These are phyloP conservation scores for Stephania cephalantha DNA, from an alignment of 164 flowering plant species.

Conservation along the genomic window DNA sequence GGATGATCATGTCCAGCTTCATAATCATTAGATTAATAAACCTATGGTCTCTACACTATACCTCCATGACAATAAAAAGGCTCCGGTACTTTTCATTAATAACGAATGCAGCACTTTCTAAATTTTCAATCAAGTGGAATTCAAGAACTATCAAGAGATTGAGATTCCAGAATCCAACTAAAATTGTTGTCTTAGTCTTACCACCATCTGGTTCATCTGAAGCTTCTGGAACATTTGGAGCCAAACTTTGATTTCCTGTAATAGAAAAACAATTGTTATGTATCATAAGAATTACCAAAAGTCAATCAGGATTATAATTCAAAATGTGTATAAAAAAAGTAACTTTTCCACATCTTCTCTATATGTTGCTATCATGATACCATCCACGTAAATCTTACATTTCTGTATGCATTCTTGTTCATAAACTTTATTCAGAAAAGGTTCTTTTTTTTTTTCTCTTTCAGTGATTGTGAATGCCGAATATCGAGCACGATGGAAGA, in stretches of 20 bases:
- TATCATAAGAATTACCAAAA: not conserved
- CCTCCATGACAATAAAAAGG: not conserved
- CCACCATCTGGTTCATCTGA: slow-evolving; percentile 63
- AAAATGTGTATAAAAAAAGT: not conserved
- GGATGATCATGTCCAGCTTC: not conserved
- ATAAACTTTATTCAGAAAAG: not conserved
- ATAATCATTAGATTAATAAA: not conserved
- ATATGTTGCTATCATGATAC: not conserved
- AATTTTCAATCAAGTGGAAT: not conserved
- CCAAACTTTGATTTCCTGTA: slow-evolving; percentile 49
- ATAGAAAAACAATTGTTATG: not conserved
- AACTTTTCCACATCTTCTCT: not conserved
- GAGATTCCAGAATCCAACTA: not conserved
- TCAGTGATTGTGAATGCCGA: not conserved
- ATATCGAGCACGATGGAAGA: not conserved
- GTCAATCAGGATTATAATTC: not conserved
- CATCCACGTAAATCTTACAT: not conserved
- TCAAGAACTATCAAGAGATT: not conserved
- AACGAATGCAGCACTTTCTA: not conserved
- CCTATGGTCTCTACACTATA: not conserved
- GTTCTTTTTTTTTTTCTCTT: not conserved
- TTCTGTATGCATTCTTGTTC: not conserved
- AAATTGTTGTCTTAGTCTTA: slow-evolving; percentile 25
- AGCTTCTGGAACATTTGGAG: slow-evolving; percentile 23
- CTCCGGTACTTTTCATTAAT: too few relatives aligned